Base-by-base conservation (phyloP, 257 asterid species). In the Forsythia suspensa region DNA sequence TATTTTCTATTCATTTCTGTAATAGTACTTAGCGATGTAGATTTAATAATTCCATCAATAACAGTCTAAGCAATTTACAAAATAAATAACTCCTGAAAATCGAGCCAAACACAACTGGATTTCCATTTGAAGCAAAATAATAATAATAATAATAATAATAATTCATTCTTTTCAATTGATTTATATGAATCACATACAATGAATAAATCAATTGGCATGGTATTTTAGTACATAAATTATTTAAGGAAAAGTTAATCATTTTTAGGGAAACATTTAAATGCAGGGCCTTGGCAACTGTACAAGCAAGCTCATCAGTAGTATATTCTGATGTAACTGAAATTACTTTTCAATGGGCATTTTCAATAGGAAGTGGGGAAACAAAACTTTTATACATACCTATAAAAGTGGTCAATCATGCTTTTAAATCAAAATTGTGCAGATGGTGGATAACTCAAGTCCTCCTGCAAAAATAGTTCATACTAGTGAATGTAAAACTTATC, bases 361-460 rank as follows among this genome's bases (percentile, higher is more conserved):
- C 70, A 63, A 24, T 63, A 24, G 70, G 70, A 11, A 63, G 40
- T 24, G 70, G 70, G 40, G 37, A 12, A 63, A 9, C 10, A n/a
- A 29, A 63, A 63, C 57, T 80, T 71, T 61, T 57, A 40, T 67
- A 71, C 48, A 69, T 66, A 74, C 38, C 78, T 36, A 71, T 37
- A 78, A 75, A 80, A n/a, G n/a, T n/a, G n/a, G n/a, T n/a, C n/a
- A n/a, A n/a, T n/a, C n/a, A n/a, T n/a, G n/a, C n/a, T n/a, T n/a
- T n/a, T n/a, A n/a, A n/a, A n/a, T n/a, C n/a, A n/a, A n/a, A n/a
- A 87, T 38, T 79, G 90, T 9, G 86, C 37, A 1, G 91, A 82
- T 52, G 80, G 37, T 55, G 92, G 86, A 77, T 43, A 88, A 76
- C 91, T 87, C 82, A 88, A 48, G 59, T 91, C 96, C 3, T 91